Percentiles rank a stretch among this genome's conserved stretches.
Evolutionary conservation across 2,329 filamentous ascomycete genomes (phyloP).

Genomic region (Aspergillus clavatus): DNA sequence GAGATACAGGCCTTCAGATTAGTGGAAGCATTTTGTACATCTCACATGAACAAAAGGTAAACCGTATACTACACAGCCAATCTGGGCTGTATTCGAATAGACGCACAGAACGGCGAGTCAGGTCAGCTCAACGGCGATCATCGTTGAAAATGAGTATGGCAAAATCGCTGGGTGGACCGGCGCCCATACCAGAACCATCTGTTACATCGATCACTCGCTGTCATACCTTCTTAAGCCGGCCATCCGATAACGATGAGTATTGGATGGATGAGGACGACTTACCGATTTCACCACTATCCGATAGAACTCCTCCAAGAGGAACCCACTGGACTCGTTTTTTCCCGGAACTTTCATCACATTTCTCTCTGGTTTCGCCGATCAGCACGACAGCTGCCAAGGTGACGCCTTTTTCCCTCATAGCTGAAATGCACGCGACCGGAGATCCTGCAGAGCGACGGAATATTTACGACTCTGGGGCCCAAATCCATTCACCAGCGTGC

Average conservation of each 20-base stretch:
- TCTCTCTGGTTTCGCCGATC: constrained; percentile 23
- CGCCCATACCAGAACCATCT: not conserved
- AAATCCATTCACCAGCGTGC: constrained; percentile 18
- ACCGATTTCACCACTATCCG: constrained; percentile 24
- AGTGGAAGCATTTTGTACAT: not conserved
- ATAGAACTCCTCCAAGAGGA: constrained; percentile 14
- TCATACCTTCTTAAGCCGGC: not conserved
- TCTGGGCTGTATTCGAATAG: not conserved
- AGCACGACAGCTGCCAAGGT: constrained; percentile 9
- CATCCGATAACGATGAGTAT: constrained; percentile 2
- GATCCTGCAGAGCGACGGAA: not conserved
- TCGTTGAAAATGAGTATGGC: not conserved
- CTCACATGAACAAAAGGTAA: not conserved
- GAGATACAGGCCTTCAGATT: not conserved
- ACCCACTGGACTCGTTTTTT: constrained; percentile 25
- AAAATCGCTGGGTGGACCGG: not conserved
- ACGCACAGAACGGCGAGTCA: not conserved
- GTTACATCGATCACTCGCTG: not conserved
- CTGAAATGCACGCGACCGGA: not conserved
- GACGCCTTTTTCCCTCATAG: constrained; percentile 1
- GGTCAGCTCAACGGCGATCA: not conserved
- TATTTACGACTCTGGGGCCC: not conserved
- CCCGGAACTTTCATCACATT: constrained; percentile 26
- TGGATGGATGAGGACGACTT: constrained; percentile 9
- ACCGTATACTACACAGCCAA: not conserved